Conservation (phyloP, 2,329 filamentous ascomycete species). For the Knufia fluminis region DNA sequence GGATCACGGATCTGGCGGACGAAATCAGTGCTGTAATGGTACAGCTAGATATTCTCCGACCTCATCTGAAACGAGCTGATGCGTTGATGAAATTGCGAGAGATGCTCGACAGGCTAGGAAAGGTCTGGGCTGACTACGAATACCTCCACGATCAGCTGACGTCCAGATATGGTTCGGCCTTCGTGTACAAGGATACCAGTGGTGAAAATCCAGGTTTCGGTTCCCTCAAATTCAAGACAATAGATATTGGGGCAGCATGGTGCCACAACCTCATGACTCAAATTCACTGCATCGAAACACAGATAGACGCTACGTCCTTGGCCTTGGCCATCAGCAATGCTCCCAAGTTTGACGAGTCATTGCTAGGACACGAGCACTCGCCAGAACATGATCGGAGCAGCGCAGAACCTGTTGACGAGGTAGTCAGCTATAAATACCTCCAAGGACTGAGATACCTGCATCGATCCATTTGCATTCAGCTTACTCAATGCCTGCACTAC, state of each 20-base stretch:
- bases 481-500: conserved; percentile 8
- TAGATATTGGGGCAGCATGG: conserved; percentile 7
- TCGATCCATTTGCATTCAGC: not conserved
- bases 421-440: not conserved
- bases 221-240: conserved; percentile 5
- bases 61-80: not conserved
- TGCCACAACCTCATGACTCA: conserved; percentile 6
- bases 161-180: not conserved
- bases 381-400: not conserved
- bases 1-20: not conserved
- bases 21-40: conserved; percentile 6
- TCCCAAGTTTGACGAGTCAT: not conserved
- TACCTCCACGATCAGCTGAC: not conserved
- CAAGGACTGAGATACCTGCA: not conserved
- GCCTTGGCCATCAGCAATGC: not conserved
- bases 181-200: not conserved
- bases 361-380: not conserved
- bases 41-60: not conserved
- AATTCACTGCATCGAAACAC: conserved; percentile 3
- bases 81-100: not conserved
- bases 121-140: not conserved
- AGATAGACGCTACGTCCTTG: not conserved
- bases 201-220: not conserved
- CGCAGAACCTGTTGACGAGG: not conserved
- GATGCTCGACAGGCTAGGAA: not conserved